Percentiles rank a stretch among this genome's conserved stretches.
Evolutionary conservation across 441 rosid genomes (phyloP).

Genomic region (Brassica hybrid): DNA sequence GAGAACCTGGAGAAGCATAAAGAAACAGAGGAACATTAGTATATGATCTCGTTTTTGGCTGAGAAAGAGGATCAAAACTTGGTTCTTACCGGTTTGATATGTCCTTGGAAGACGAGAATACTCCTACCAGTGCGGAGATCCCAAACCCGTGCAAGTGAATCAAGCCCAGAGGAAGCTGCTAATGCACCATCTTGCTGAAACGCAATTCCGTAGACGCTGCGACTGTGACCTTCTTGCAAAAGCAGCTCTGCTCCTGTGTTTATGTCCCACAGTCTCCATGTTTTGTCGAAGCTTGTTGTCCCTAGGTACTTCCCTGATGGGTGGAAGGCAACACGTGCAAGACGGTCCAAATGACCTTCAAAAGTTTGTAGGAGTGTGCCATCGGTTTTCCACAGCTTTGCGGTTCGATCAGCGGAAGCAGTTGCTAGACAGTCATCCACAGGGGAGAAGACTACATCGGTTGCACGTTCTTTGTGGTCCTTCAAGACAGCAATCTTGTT

Average conservation of each 20-base stretch:
- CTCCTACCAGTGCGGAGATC: conserved; percentile 97
- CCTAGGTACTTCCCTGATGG: conserved; percentile 92
- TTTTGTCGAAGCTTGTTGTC: conserved; percentile 92
- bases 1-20: conserved; percentile 61
- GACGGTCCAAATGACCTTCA: conserved; percentile 91
- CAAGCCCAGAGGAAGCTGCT: conserved; percentile 87
- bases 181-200: conserved; percentile 95
- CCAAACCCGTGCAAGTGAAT: conserved; percentile 92
- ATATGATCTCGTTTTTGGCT: no score
- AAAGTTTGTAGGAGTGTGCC: conserved; percentile 76
- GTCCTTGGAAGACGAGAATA: conserved; percentile 87
- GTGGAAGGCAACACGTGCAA: conserved; percentile 89
- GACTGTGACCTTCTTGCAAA: conserved; percentile 94
- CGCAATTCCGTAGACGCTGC: conserved; percentile 86
- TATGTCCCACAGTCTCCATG: conserved; percentile 95
- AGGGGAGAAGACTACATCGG: conserved; percentile 90
- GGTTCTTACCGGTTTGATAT: conserved; percentile 78
- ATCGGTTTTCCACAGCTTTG: conserved; percentile 83
- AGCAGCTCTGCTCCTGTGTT: conserved; percentile 82
- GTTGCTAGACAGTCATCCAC: conserved; percentile 72
- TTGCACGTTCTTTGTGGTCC: conserved; percentile 90
- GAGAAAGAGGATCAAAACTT: background rate
- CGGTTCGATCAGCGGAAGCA: conserved; percentile 95
- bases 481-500: conserved; percentile 62
- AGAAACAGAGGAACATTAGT: conserved; percentile 7